Percentiles rank a stretch among this genome's conserved stretches.
Conservation (phyloP, 78 protist genomes). For the Isochrysis galbana region DNA sequence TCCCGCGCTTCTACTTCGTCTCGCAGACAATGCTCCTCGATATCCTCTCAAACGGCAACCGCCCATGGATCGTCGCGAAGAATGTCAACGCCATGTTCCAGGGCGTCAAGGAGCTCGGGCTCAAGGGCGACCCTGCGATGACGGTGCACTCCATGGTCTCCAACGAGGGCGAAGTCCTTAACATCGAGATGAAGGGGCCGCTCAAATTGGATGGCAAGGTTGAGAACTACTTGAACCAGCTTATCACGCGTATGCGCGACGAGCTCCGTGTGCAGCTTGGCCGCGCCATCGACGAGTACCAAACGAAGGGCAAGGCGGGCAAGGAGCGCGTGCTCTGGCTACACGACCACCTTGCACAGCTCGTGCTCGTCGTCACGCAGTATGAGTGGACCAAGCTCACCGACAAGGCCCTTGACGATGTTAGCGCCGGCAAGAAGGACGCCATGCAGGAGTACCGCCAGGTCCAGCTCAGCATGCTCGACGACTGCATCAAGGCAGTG, state of each 20-base stretch:
- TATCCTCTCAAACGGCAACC: constrained; percentile 59
- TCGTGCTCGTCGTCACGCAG: constrained; percentile 49
- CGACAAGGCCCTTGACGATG: constrained; percentile 23
- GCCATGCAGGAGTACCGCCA: constrained; percentile 56
- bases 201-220: constrained; percentile 46
- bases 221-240: constrained; percentile 55
- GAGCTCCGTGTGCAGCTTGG: constrained; percentile 26
- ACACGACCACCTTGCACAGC: constrained; percentile 35
- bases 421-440: background rate
- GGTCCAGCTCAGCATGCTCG: constrained; percentile 47
- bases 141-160: constrained; percentile 45
- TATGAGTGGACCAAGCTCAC: constrained; percentile 37
- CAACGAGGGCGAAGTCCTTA: constrained; percentile 70
- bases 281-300: constrained; percentile 57
- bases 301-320: no score
- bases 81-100: constrained; percentile 55
- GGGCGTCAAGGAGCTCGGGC: constrained; percentile 32
- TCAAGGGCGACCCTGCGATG: background rate
- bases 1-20: constrained; percentile 76
- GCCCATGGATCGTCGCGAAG: constrained; percentile 35
- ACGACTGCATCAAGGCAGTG: constrained; percentile 20
- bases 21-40: constrained; percentile 63
- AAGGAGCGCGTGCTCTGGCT: constrained; percentile 6
- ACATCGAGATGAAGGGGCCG: constrained; percentile 15
- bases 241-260: background rate